Evolutionary conservation across 495 filamentous ascomycete genomes (phyloP), one percentile per base, ranked within the genome.

Genomic region (Amniculicola lignicola): DNA sequence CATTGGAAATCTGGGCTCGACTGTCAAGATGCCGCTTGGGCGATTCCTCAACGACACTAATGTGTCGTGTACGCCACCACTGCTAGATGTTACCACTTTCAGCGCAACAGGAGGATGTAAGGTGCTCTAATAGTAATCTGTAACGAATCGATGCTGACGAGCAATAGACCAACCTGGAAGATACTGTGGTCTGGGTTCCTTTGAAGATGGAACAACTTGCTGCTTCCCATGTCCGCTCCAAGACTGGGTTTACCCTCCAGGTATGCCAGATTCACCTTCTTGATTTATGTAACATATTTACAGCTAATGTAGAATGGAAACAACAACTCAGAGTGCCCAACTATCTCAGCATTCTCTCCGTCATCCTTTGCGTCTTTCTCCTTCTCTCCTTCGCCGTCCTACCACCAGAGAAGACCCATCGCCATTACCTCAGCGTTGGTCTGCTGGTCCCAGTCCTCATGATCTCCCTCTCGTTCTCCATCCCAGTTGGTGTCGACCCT

Each of bases 161-260:
- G 31, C 18, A 12, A 15, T 15, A 72, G 70, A 72, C 49, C 36
- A 64, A 19, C 24, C 42, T 12, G 67, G 66, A 1, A 44, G 67
- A 16, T 70, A 70, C 39, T 70, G 70, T 41, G 67, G 65, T 19
- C 51, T 62, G 1, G 64, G 48, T 9, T 48, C 42, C 5, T 54
- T 46, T n/a, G 38, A 54, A 33, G 45, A 62, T 40, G 57, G 42
- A 6, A 49, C 62, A 12, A 41, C 29, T 21, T 71, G 67, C 53
- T 73, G 69, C 52, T 62, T 72, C 18, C 69, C 69, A 3, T 72
- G 70, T 51, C 69, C 69, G 3, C 51, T 67, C 16, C 52, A 66
- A 41, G 52, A 68, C 14, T 70, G 62, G 64, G 31, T 69, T 6
- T 73, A 67, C 47, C 54, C 61, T 15, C 61, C 69, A 44, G 54